phyloP scores from a whole-genome alignment of 2,329 filamentous ascomycete genomes.

The Colletotrichum sp. region DNA sequence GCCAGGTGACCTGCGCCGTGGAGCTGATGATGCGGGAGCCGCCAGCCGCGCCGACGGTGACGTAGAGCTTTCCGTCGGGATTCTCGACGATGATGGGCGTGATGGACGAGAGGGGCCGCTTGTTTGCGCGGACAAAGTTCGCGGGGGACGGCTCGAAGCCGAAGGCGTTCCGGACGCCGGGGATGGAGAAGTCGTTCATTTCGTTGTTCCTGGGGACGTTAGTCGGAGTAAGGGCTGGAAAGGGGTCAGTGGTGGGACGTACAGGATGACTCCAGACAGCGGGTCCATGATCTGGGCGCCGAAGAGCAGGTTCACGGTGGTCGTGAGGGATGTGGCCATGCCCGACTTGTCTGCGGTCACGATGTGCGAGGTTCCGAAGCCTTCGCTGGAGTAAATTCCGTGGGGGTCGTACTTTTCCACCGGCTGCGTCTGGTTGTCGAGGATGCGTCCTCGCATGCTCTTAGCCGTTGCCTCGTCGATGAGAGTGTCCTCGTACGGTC shows the following conservation, averaged over 20 bases:
- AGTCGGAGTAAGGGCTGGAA: constrained; percentile 20
- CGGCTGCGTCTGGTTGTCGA: constrained; percentile 73
- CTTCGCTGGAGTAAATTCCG: constrained; percentile 69
- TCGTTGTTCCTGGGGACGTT: constrained; percentile 56
- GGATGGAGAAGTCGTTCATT: constrained; percentile 86
- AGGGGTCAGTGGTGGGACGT: constrained; percentile 39
- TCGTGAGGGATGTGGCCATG: constrained; percentile 81
- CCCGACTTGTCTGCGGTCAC: constrained; percentile 75
- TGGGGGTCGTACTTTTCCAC: constrained; percentile 76
- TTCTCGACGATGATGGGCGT: constrained; percentile 77
- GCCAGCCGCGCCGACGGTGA: constrained; percentile 77
- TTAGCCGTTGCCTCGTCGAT: constrained; percentile 65
- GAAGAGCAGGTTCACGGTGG: constrained; percentile 88
- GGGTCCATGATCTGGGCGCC: constrained; percentile 81
- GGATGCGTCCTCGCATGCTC: constrained; percentile 69
- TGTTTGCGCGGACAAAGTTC: constrained; percentile 83
- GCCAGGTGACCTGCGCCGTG: constrained; percentile 76
- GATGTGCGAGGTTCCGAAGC: constrained; percentile 77
- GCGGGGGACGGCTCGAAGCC: constrained; percentile 80
- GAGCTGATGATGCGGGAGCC: constrained; percentile 84
- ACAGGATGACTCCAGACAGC: constrained; percentile 80
- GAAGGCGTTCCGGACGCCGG: constrained; percentile 78
- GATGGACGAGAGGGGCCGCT: constrained; percentile 84
- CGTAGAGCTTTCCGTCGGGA: constrained; percentile 67
- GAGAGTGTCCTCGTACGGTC: constrained; percentile 70